A percentile compares a stretch with the other conserved stretches of the same genome.
Evolutionary conservation across 345 rosid species (phyloP).

Genomic region (Citrus hindsii): DNA sequence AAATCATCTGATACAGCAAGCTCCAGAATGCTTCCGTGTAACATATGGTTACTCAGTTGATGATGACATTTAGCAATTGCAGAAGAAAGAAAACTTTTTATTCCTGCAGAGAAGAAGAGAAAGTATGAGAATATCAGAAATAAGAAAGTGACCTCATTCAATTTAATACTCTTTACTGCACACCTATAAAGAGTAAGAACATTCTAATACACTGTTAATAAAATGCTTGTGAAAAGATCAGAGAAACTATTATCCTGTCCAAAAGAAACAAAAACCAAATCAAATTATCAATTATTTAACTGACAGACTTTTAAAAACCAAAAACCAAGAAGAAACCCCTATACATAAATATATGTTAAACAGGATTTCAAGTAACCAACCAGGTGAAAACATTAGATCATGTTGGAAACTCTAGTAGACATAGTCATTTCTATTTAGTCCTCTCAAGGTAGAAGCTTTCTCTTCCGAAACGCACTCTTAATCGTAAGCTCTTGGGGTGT

Average conservation of each 20-base stretch:
- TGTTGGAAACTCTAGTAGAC: not conserved
- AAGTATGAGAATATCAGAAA: not conserved
- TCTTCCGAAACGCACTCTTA: not conserved
- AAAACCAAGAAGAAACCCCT: not conserved
- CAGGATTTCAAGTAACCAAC: not conserved
- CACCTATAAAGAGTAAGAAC: not conserved
- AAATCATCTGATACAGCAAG: conserved; percentile 71
- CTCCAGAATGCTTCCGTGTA: conserved; percentile 32
- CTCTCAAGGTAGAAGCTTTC: not conserved
- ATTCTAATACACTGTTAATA: not conserved
- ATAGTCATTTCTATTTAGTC: not conserved
- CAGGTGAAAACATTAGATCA: not conserved
- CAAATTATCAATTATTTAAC: not conserved
- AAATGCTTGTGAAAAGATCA: not conserved
- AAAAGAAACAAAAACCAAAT: not conserved
- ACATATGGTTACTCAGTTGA: conserved; percentile 43
- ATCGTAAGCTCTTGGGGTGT: not conserved
- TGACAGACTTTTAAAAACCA: not conserved
- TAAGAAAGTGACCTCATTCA: not conserved
- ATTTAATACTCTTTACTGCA: not conserved
- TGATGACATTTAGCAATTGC: conserved; percentile 21
- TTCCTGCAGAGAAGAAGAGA: conserved; percentile 23
- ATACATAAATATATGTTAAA: not conserved
- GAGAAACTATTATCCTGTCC: conserved; percentile 4
- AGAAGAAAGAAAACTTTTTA: conserved; percentile 15